A percentile compares a stretch with the other conserved stretches of the same genome.
These are phyloP conservation scores for Brassica hybrid DNA, from an alignment of 441 rosid species.

Conservation along the genomic window DNA sequence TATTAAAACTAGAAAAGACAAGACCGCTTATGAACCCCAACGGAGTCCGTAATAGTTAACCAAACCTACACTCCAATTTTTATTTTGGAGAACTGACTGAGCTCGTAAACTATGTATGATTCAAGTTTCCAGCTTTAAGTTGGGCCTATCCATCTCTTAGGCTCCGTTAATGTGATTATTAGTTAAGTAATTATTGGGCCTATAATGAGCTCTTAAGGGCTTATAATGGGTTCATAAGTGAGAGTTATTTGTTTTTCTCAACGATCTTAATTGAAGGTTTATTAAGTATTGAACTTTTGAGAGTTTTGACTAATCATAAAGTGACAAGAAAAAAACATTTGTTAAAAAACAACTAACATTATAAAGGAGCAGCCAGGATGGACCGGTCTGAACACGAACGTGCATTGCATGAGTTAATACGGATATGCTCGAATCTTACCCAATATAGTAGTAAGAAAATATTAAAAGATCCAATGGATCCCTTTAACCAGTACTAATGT, in stretches of 20 bases:
- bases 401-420: slow-evolving; percentile 24
- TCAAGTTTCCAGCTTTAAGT: no score
- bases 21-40: neutral
- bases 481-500: neutral
- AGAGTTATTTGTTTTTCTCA: no score
- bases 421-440: neutral
- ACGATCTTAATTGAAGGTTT: no score
- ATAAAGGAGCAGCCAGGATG: slow-evolving; percentile 26
- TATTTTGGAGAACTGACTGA: neutral
- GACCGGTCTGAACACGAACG: slow-evolving; percentile 26
- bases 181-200: no score
- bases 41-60: neutral
- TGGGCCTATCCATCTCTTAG: no score
- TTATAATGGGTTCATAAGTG: no score
- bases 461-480: slow-evolving; percentile 1
- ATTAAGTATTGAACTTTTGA: neutral
- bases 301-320: neutral
- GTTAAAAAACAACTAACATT: neutral
- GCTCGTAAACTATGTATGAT: no score
- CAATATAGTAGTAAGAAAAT: neutral
- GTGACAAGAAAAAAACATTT: neutral
- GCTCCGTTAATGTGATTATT: no score
- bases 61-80: neutral
- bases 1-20: neutral
- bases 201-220: no score